These are phyloP conservation scores for Apophysomyces variabilis DNA, from an alignment of 371 early-diverging fungal species.

Conservation along the genomic window DNA sequence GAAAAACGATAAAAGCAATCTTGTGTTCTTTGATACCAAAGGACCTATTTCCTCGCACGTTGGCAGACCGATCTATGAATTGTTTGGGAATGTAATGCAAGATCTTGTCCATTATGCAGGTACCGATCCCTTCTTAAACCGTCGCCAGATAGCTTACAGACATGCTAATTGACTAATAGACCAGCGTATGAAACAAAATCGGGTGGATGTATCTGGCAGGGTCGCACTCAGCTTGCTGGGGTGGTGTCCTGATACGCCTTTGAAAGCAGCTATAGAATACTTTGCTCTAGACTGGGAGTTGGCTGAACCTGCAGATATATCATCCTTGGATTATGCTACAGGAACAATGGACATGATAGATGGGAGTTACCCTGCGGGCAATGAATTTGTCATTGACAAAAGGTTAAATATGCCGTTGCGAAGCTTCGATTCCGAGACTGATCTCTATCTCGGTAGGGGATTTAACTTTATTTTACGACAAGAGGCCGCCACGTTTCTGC, in stretches of 20 bases:
- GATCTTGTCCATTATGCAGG: constrained; percentile 41
- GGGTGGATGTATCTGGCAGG: constrained; percentile 46
- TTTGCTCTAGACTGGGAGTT: constrained; percentile 55
- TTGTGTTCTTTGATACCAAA: constrained; percentile 39
- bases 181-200: constrained; percentile 31
- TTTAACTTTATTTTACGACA: constrained; percentile 44
- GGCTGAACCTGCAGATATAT: constrained; percentile 50
- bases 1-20: constrained; percentile 44
- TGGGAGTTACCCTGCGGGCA: constrained; percentile 42
- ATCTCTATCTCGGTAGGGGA: constrained; percentile 25
- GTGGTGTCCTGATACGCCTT: constrained; percentile 43
- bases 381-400: constrained; percentile 49
- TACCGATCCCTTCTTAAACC: constrained; percentile 12
- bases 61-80: constrained; percentile 19
- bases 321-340: constrained; percentile 50
- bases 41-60: constrained; percentile 22
- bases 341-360: constrained; percentile 36
- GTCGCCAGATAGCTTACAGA: background rate
- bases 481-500: constrained; percentile 33
- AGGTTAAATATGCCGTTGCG: constrained; percentile 20
- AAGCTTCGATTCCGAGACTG: background rate
- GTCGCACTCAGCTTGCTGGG: constrained; percentile 39
- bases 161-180: constrained; percentile 17
- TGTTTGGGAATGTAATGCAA: constrained; percentile 31
- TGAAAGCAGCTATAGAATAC: constrained; percentile 51